phyloP scores from a whole-genome alignment of 768 basidiomycete genomes.

The Rhodotorula babjevae region DNA sequence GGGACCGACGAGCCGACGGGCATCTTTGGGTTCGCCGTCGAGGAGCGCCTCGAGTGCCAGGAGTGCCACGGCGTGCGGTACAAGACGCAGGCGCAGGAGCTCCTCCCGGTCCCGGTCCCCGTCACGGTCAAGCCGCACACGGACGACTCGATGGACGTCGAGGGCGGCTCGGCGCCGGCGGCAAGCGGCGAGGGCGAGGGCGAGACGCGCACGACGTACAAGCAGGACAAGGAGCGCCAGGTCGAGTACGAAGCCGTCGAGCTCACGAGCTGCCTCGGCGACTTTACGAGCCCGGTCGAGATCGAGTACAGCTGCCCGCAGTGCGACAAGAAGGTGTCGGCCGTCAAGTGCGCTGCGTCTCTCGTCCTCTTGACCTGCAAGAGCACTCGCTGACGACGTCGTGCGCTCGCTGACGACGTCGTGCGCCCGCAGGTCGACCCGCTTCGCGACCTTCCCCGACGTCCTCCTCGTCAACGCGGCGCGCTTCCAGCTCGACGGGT shows the following conservation, averaged over 20 bases:
- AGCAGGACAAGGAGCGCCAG: constrained; percentile 55
- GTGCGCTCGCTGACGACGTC: background rate
- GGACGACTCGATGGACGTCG: constrained; percentile 31
- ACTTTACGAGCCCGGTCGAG: constrained; percentile 57
- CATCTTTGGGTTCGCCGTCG: constrained; percentile 72
- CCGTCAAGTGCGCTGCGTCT: constrained; percentile 60
- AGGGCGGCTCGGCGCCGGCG: background rate
- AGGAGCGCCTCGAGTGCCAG: constrained; percentile 78
- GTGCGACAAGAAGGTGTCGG: constrained; percentile 65
- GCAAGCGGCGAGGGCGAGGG: background rate
- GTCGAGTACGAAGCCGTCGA: constrained; percentile 60
- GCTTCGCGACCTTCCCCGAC: constrained; percentile 80
- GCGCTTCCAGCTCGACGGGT: constrained; percentile 90
- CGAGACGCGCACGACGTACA: constrained; percentile 50
- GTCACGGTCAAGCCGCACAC: constrained; percentile 50
- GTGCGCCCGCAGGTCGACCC: constrained; percentile 56
- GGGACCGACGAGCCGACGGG: constrained; percentile 60
- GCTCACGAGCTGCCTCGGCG: constrained; percentile 61
- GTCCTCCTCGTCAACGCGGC: constrained; percentile 83
- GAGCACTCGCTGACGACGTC: background rate
- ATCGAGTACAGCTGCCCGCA: constrained; percentile 77
- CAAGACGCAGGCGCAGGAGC: constrained; percentile 67
- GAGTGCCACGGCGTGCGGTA: constrained; percentile 78
- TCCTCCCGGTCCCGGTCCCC: constrained; percentile 74
- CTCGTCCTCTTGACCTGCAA: background rate